Percentiles rank a stretch among this genome's conserved stretches.
phyloP scores from a whole-genome alignment of 2,329 filamentous ascomycete species.

The Alternaria consortialis region DNA sequence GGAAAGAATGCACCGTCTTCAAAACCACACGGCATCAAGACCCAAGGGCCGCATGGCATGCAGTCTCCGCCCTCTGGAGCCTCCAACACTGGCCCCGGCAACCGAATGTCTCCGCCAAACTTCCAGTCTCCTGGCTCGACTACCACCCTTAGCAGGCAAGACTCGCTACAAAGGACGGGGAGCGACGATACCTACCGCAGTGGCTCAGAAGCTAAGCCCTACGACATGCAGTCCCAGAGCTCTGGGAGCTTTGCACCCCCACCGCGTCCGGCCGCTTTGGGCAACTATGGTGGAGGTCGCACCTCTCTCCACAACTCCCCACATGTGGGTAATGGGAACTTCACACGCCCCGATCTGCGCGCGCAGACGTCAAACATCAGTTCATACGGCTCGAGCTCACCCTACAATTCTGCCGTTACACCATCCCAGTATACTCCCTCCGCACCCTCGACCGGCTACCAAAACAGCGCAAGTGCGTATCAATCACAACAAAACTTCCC shows the following conservation, averaged over 20 bases:
- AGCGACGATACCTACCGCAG: constrained; percentile 50
- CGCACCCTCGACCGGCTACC: constrained; percentile 54
- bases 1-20: constrained; percentile 38
- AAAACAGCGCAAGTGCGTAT: constrained; percentile 56
- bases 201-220: constrained; percentile 44
- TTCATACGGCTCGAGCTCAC: constrained; percentile 47
- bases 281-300: constrained; percentile 42
- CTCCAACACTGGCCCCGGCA: constrained; percentile 30
- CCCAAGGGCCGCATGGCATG: constrained; percentile 31
- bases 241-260: constrained; percentile 49
- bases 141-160: constrained; percentile 39
- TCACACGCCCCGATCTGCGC: constrained; percentile 47
- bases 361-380: constrained; percentile 48
- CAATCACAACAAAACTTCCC: constrained; percentile 69
- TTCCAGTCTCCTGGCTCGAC: constrained; percentile 46
- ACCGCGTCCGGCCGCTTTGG: constrained; percentile 46
- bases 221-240: constrained; percentile 46
- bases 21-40: constrained; percentile 29
- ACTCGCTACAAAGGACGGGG: constrained; percentile 45
- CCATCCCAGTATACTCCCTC: constrained; percentile 59
- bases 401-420: constrained; percentile 49
- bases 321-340: constrained; percentile 46
- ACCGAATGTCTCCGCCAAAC: constrained; percentile 48
- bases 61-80: constrained; percentile 46
- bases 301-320: constrained; percentile 49